A percentile compares a stretch with the other conserved stretches of the same genome.
Evolutionary conservation across 345 rosid genomes (phyloP).

Genomic region (Populus euphratica): DNA sequence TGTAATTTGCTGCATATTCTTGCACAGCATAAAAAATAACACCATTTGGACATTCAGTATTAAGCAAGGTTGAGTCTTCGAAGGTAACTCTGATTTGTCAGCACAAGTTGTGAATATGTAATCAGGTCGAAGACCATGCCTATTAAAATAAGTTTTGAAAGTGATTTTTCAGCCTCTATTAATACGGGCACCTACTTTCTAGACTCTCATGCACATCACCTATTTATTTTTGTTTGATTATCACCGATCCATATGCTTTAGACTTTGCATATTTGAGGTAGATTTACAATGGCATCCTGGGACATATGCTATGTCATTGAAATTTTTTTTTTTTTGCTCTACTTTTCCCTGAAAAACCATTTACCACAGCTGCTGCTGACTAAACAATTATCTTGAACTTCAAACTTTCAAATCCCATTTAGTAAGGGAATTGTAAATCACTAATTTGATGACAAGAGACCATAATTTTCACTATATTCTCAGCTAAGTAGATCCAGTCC

Average conservation of each 20-base stretch:
- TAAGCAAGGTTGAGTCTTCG: not conserved
- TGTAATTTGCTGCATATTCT: not conserved
- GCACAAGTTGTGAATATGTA: not conserved
- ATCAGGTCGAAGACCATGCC: not conserved
- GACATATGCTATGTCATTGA: no score
- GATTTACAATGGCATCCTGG: not conserved
- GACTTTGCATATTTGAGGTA: not conserved
- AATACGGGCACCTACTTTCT: slow-evolving; percentile 18
- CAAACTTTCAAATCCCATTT: not conserved
- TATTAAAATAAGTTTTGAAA: slow-evolving; percentile 18
- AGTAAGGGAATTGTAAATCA: not conserved
- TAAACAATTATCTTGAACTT: not conserved
- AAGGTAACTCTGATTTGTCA: not conserved
- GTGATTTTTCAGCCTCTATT: slow-evolving; percentile 26
- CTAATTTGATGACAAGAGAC: no score
- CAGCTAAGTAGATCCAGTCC: not conserved
- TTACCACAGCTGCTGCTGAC: not conserved
- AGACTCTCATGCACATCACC: not conserved
- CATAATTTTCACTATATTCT: not conserved
- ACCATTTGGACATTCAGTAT: not conserved
- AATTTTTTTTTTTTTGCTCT: no score
- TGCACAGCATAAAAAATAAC: not conserved
- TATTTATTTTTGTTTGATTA: not conserved
- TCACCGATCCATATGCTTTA: not conserved
- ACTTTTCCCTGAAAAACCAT: no score